A percentile compares a stretch with the other conserved stretches of the same genome.
These are phyloP conservation scores for Zygosaccharomyces siamensis DNA, from an alignment of 805 yeast genomes.

Conservation along the genomic window DNA sequence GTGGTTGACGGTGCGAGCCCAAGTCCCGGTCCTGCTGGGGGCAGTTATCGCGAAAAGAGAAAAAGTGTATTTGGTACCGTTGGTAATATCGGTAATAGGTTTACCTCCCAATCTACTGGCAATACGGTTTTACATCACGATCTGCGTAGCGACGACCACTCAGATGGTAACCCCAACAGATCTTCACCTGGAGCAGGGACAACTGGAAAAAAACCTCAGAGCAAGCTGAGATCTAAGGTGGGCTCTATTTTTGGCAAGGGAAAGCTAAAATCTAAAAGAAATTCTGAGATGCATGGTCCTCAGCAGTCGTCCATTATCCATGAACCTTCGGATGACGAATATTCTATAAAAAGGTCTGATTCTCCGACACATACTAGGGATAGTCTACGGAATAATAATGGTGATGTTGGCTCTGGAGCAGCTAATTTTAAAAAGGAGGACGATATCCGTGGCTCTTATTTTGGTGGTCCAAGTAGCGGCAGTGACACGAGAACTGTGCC, in stretches of 20 bases:
- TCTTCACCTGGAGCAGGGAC: slow-evolving; percentile 22
- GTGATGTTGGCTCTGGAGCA: background rate
- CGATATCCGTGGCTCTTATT: slow-evolving; percentile 1
- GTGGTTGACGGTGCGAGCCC: slow-evolving; percentile 8
- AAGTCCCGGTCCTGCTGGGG: slow-evolving; percentile 4
- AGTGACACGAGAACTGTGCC: background rate
- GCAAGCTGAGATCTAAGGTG: slow-evolving; percentile 57
- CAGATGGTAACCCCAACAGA: slow-evolving; percentile 30
- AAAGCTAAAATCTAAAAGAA: slow-evolving; percentile 40
- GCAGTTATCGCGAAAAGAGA: slow-evolving; percentile 18
- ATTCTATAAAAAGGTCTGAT: slow-evolving; percentile 5
- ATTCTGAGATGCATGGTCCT: background rate
- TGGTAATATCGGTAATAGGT: slow-evolving; percentile 25
- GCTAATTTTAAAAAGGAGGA: background rate
- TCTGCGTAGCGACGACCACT: slow-evolving; percentile 31
- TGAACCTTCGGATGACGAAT: slow-evolving; percentile 7
- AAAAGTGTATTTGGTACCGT: slow-evolving; percentile 25
- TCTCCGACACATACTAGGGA: slow-evolving; percentile 8
- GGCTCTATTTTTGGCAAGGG: slow-evolving; percentile 72
- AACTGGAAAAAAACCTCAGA: slow-evolving; percentile 32
- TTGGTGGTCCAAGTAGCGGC: background rate
- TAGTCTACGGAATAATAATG: slow-evolving; percentile 7
- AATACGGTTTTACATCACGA: slow-evolving; percentile 33
- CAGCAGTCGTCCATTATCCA: slow-evolving; percentile 7
- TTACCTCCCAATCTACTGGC: slow-evolving; percentile 20